A percentile compares a stretch with the other conserved stretches of the same genome.
Evolutionary conservation across 2,329 filamentous ascomycete species (phyloP).

Genomic region (Ceratocystis cacaofunesta): DNA sequence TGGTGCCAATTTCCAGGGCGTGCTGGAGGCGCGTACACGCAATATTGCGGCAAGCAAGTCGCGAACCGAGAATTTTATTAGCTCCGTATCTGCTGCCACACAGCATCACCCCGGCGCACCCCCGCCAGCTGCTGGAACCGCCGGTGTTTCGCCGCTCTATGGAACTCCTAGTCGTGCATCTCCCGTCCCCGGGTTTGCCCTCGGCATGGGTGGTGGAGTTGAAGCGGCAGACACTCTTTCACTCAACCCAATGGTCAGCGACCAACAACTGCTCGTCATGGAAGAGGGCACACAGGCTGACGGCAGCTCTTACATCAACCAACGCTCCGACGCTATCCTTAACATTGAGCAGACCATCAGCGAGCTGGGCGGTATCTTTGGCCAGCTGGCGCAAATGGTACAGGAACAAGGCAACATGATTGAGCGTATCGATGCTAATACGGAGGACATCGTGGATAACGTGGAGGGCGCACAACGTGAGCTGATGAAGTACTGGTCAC

Average conservation of each 20-base stretch:
- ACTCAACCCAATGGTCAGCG: conserved; percentile 60
- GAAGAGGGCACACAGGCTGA: conserved; percentile 90
- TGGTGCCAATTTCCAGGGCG: conserved; percentile 90
- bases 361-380: conserved; percentile 81
- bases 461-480: conserved; percentile 94
- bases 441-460: conserved; percentile 94
- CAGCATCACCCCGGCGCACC: conserved; percentile 39
- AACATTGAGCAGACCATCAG: conserved; percentile 91
- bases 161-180: conserved; percentile 56
- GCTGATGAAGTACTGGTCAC: conserved; percentile 89
- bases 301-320: conserved; percentile 59
- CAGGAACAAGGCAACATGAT: conserved; percentile 97
- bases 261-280: conserved; percentile 75
- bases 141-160: conserved; percentile 72
- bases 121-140: background rate
- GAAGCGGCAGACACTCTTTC: conserved; percentile 63
- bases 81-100: conserved; percentile 65
- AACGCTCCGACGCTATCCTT: conserved; percentile 89
- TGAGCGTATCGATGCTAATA: conserved; percentile 91
- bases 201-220: conserved; percentile 71
- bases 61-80: conserved; percentile 92
- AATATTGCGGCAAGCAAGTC: conserved; percentile 92
- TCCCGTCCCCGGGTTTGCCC: conserved; percentile 48
- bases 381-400: conserved; percentile 91
- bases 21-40: conserved; percentile 88